phyloP scores from a whole-genome alignment of 805 yeast species.

The Kuraishia ogatae region DNA sequence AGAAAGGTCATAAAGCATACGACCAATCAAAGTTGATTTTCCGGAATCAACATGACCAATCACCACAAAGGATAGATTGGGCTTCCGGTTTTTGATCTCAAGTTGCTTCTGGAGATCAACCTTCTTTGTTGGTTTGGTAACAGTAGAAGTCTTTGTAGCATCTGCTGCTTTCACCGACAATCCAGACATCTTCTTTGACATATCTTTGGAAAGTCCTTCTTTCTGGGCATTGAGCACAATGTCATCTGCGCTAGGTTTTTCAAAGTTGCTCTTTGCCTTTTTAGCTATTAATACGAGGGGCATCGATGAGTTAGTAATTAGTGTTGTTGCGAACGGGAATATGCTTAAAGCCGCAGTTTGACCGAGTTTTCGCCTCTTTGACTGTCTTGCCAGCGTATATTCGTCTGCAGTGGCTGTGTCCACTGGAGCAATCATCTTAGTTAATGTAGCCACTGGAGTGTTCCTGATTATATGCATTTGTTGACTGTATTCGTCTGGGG shows the following conservation, averaged over 20 bases:
- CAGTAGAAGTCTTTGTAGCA: conserved; percentile 6
- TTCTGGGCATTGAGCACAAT: conserved; percentile 50
- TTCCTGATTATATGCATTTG: background rate
- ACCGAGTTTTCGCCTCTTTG: conserved; percentile 5
- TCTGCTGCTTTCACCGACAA: conserved; percentile 8
- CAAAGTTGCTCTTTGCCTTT: conserved; percentile 45
- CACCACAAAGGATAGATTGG: conserved; percentile 63
- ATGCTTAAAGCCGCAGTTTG: conserved; percentile 2
- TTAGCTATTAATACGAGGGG: conserved; percentile 18
- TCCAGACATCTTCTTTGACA: conserved; percentile 15
- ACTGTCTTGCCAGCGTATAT: background rate
- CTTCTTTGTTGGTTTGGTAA: conserved; percentile 33
- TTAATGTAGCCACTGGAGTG: background rate
- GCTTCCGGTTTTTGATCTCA: conserved; percentile 29
- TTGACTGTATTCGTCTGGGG: background rate
- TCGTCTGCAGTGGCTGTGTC: background rate
- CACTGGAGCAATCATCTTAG: background rate
- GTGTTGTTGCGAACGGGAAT: background rate
- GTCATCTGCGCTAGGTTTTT: conserved; percentile 81
- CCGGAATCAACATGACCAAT: conserved; percentile 88
- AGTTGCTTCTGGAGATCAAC: conserved; percentile 34
- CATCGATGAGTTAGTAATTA: background rate
- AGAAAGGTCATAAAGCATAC: conserved; percentile 58
- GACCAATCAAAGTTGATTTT: conserved; percentile 72
- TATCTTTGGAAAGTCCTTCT: conserved; percentile 14